Percentiles rank a stretch among this genome's conserved stretches.
phyloP scores from a whole-genome alignment of 2,329 filamentous ascomycete species.

The Neospermospora avenae region DNA sequence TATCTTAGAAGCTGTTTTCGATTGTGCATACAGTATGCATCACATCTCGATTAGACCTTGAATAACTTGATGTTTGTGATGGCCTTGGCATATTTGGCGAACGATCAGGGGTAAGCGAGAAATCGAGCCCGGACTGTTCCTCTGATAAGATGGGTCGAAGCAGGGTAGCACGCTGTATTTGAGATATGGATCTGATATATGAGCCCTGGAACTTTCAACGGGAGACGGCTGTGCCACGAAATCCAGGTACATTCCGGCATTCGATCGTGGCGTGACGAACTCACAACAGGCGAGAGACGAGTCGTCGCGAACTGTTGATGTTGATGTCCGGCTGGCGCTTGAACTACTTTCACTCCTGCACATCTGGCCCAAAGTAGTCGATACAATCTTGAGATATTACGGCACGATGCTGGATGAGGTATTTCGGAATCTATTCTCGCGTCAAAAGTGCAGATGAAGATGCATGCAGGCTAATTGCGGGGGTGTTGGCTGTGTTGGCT shows the following conservation, averaged over 20 bases:
- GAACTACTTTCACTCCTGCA: constrained; percentile 9
- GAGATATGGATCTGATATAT: neutral
- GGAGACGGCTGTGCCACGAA: neutral
- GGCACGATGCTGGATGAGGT: constrained; percentile 4
- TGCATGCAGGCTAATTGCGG: constrained; percentile 2
- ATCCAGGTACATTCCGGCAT: constrained; percentile 2
- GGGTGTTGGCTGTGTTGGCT: constrained; percentile 1
- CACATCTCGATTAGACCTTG: neutral
- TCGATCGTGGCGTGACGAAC: neutral
- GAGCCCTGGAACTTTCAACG: neutral
- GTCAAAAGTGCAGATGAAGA: constrained; percentile 8
- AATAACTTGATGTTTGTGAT: neutral
- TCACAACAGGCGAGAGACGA: neutral
- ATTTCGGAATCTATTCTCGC: constrained; percentile 9
- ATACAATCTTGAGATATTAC: neutral
- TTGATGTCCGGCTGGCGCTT: constrained; percentile 6
- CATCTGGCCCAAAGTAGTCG: neutral
- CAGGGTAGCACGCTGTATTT: neutral
- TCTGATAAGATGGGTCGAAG: neutral
- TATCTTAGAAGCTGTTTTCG: constrained; percentile 2
- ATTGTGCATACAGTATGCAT: constrained; percentile 12
- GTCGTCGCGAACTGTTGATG: constrained; percentile 4
- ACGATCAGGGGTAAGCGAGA: constrained; percentile 1
- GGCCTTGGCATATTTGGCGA: neutral
- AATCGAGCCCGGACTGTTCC: neutral